phyloP scores from a whole-genome alignment of 2,329 filamentous ascomycete genomes.

The Ascochyta koolunga region DNA sequence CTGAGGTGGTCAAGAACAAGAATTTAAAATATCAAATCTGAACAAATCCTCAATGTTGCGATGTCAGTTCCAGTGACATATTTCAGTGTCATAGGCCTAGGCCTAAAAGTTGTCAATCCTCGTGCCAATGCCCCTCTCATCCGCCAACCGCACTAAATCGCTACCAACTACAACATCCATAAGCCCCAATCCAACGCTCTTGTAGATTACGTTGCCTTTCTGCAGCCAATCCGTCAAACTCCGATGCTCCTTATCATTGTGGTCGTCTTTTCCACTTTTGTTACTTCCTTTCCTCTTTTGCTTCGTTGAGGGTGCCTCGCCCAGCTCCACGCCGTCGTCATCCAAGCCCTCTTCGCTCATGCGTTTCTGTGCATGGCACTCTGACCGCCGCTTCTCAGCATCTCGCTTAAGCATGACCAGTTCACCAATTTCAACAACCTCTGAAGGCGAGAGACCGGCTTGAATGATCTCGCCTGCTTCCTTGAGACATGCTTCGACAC shows the following conservation, averaged over 20 bases:
- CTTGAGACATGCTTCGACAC: constrained; percentile 76
- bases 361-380: constrained; percentile 40
- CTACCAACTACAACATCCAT: constrained; percentile 71
- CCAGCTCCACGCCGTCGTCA: constrained; percentile 76
- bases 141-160: constrained; percentile 63
- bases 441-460: constrained; percentile 72
- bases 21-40: too few species aligned
- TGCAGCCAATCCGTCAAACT: constrained; percentile 64
- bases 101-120: constrained; percentile 56
- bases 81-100: background rate
- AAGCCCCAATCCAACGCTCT: constrained; percentile 70
- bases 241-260: constrained; percentile 43
- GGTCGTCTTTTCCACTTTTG: constrained; percentile 28
- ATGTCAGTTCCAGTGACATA: background rate
- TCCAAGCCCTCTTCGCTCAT: constrained; percentile 54
- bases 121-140: constrained; percentile 61
- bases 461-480: constrained; percentile 88
- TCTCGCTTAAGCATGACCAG: constrained; percentile 69
- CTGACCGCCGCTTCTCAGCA: constrained; percentile 47
- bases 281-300: constrained; percentile 58
- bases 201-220: constrained; percentile 70
- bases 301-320: constrained; percentile 71
- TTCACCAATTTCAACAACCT: constrained; percentile 88
- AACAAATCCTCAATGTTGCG: background rate
- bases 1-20: too few species aligned